A percentile compares a stretch with the other conserved stretches of the same genome.
Evolutionary conservation across 2,329 filamentous ascomycete species (phyloP).

Genomic region (Aspergillus chevalieri): DNA sequence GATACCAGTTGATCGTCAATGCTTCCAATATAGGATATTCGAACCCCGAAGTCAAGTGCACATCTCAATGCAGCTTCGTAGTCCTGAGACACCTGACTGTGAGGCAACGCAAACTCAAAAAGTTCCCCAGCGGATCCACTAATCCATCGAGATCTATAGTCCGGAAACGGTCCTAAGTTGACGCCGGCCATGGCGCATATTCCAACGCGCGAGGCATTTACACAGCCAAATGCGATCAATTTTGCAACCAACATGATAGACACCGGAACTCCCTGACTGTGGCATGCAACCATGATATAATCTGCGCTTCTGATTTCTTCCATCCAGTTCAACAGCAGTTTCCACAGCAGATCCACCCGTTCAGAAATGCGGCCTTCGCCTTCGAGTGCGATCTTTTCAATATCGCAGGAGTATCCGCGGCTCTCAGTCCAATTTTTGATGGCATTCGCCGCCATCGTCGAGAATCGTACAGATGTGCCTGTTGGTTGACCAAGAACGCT

Average conservation of each 20-base stretch:
- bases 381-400: slow-evolving; percentile 91
- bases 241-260: slow-evolving; percentile 88
- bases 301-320: slow-evolving; percentile 83
- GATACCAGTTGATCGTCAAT: slow-evolving; percentile 96
- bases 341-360: slow-evolving; percentile 88
- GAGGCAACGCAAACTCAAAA: slow-evolving; percentile 82
- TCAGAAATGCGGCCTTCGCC: slow-evolving; percentile 90
- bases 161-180: slow-evolving; percentile 83
- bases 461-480: slow-evolving; percentile 89
- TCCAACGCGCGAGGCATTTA: slow-evolving; percentile 70
- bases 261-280: slow-evolving; percentile 93
- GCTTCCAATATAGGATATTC: slow-evolving; percentile 83
- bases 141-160: slow-evolving; percentile 83
- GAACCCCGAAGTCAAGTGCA: slow-evolving; percentile 70
- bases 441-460: slow-evolving; percentile 75
- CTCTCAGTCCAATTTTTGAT: slow-evolving; percentile 76
- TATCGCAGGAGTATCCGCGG: slow-evolving; percentile 68
- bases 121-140: slow-evolving; percentile 89
- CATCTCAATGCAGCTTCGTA: slow-evolving; percentile 71
- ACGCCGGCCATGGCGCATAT: slow-evolving; percentile 89
- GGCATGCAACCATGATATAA: slow-evolving; percentile 84
- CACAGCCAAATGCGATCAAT: slow-evolving; percentile 80
- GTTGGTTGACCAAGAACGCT: slow-evolving; percentile 90
- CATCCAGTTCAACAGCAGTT: slow-evolving; percentile 88
- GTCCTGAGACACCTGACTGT: slow-evolving; percentile 73